Evolutionary conservation across 192 early-diverging fungal genomes (phyloP), one percentile per base, ranked within the genome.

Genomic region (Coemansia sp.): DNA sequence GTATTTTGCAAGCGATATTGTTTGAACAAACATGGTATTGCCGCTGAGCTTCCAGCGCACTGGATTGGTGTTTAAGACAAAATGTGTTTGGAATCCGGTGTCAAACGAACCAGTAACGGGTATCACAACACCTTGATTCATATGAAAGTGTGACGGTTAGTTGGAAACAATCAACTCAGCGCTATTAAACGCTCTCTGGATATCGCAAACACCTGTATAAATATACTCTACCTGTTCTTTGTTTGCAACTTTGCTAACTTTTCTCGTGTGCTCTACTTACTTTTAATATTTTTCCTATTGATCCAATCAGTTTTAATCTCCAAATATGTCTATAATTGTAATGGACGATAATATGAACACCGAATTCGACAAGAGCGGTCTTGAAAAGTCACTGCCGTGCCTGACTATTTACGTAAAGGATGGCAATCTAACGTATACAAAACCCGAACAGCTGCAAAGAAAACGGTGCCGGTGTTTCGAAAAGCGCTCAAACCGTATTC

Each of bases 361-460:
- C 10, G 23, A 50, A 12, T 58, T 61, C 48, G 64, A 71, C 36
- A 67, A 19, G 28, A 52, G 42, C 28, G 21, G 4, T 4, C 61
- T 80, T 2, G 60, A 71, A 19, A 62, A 22, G 9, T 67, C 72
- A 25, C 34, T 80, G 53, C 72, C 78, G 0, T 65, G 74, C 48
- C 65, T 81, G 37, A 71, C 72, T 2, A 74, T 81, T 12, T 65
- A 68, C 14, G 72, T 81, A 22, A 68, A 38, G 38, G 78, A 81
- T 31, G 72, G 72, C 6, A 71, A 74, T 25, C 11, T 71, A 8
- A 54, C 74, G 65, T 81, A 74, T 38, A 81, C 78, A 14, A 49
- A 28, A 10, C 72, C 72, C 0, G 68, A 71, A 2, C 71, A 81
- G 54, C 59, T 80, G 4, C 42, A 71, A n/a, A 74, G 68, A 52